phyloP scores from a whole-genome alignment of 1,284 basidiomycete genomes.

The Hypsizygus ulmarius region DNA sequence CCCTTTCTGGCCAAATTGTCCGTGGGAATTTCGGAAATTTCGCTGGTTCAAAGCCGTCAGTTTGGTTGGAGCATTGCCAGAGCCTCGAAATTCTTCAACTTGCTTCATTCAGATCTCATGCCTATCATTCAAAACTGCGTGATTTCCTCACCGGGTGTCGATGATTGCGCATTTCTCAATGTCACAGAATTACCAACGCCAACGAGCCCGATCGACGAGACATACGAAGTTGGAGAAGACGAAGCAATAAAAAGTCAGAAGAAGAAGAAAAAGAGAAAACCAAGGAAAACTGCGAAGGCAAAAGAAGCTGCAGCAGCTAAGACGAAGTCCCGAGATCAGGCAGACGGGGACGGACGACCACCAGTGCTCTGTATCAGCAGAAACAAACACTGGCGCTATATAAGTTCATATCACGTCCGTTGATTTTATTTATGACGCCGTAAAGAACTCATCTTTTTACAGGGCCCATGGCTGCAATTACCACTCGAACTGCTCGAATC shows the following conservation, averaged over 20 bases:
- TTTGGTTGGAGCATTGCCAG: too few relatives aligned
- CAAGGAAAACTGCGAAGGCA: conserved; percentile 51
- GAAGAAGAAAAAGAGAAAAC: conserved; percentile 75
- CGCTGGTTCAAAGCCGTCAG: too few relatives aligned
- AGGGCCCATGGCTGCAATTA: conserved; percentile 88
- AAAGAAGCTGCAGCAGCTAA: conserved; percentile 36
- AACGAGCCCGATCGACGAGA: conserved; percentile 30
- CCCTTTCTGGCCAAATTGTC: too few relatives aligned
- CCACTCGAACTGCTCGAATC: conserved; percentile 79
- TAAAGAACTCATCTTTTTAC: conserved; percentile 16
- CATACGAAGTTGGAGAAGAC: conserved; percentile 25
- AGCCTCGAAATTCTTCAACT: too few relatives aligned
- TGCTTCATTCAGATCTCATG: neutral
- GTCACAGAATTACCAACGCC: conserved; percentile 27
- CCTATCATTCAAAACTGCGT: conserved; percentile 12
- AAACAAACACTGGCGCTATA: conserved; percentile 86
- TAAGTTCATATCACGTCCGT: conserved; percentile 83
- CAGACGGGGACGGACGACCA: conserved; percentile 36
- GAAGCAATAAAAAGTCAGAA: conserved; percentile 36
- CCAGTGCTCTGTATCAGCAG: conserved; percentile 76
- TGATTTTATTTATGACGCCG: conserved; percentile 6
- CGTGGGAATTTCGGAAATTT: too few relatives aligned
- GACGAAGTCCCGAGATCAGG: conserved; percentile 23
- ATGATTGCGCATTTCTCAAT: conserved; percentile 14
- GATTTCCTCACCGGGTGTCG: conserved; percentile 24